Percentiles rank a stretch among this genome's conserved stretches.
phyloP scores from a whole-genome alignment of 306 rosid species.

The Erythrophleum fordii region DNA sequence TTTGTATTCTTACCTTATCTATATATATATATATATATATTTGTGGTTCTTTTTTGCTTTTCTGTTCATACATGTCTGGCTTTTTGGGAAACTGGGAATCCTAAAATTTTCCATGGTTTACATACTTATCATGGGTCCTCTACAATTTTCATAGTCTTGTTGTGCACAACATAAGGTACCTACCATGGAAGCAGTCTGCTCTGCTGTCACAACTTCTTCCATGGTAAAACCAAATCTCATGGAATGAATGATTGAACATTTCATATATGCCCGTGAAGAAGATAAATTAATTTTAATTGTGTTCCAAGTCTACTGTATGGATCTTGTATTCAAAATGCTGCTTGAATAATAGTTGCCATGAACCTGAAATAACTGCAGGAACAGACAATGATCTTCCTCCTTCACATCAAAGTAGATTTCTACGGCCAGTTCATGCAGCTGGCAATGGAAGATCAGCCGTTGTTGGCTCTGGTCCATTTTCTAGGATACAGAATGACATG shows the following conservation, averaged over 20 bases:
- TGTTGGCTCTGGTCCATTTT: constrained; percentile 54
- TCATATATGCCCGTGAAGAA: constrained; percentile 20
- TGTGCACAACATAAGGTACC: constrained; percentile 12
- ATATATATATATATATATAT: too few relatives aligned
- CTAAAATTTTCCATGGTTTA: background rate
- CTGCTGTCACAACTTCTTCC: constrained; percentile 17
- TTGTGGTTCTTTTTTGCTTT: background rate
- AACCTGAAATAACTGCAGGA: constrained; percentile 59
- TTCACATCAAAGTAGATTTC: constrained; percentile 72
- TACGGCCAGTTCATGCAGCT: constrained; percentile 47
- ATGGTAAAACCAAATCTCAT: constrained; percentile 22
- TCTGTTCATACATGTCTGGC: background rate
- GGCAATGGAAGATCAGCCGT: constrained; percentile 67
- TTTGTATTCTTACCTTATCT: background rate
- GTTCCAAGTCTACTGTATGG: background rate
- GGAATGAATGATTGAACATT: background rate
- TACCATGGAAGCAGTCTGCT: background rate
- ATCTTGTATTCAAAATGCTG: constrained; percentile 7
- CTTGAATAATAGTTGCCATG: constrained; percentile 8
- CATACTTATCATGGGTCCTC: background rate
- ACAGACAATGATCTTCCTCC: constrained; percentile 90
- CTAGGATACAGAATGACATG: constrained; percentile 65
- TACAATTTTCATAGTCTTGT: background rate
- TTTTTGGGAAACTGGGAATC: background rate
- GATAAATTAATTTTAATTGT: background rate